Evolutionary conservation across 805 yeast species (phyloP), one percentile per base, ranked within the genome.

Genomic region (Sugiyamaella mastotermitis): DNA sequence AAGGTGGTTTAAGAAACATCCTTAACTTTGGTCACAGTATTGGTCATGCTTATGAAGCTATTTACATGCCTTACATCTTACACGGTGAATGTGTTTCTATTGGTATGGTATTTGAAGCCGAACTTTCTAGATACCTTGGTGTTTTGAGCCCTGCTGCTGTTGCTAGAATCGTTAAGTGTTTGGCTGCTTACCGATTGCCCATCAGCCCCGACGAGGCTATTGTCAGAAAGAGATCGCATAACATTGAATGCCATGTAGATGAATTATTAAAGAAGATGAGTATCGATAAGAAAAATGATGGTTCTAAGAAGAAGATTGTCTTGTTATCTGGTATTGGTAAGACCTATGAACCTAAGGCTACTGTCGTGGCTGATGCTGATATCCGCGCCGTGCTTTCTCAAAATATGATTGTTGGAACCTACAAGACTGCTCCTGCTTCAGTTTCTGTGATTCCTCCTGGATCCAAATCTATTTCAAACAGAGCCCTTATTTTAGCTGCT

Each of bases 41-140:
- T 52, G 98, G 98, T 31, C 98, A 92, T 60, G 98, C 98, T 15
- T 87, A 83, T 48, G 98, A 92, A 66, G 97, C 98, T n/a, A 78
- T 92, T 24, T 69, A 92, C 46, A 88, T 97, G 3, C 98, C 98
- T 6, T 86, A 88, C 60, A 92, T 95, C 17, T 71, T 92, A 31
- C 98, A 92, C 56, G 98, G 98, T 43, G 98, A 92, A 64, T 92
- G 98, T 72, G 98, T 92, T n/a, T 73, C 97, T n/a, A 74, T 92
- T 44, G 98, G 98, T 47, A 83, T 87, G 74, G 80, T 92, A 23
- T 74, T 79, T 53, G 98, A 92, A 62, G 97, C 97, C 3, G 98
- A 92, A 62, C 71, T 92, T 47, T 73, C 96, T n/a, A 76, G 98
- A 55, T 86, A 85, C 60, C 68, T 84, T 53, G 97, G 97, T 17